Percentiles rank a stretch among this genome's conserved stretches.
Evolutionary conservation across 345 rosid species (phyloP).

Genomic region (Litchi chinensis): DNA sequence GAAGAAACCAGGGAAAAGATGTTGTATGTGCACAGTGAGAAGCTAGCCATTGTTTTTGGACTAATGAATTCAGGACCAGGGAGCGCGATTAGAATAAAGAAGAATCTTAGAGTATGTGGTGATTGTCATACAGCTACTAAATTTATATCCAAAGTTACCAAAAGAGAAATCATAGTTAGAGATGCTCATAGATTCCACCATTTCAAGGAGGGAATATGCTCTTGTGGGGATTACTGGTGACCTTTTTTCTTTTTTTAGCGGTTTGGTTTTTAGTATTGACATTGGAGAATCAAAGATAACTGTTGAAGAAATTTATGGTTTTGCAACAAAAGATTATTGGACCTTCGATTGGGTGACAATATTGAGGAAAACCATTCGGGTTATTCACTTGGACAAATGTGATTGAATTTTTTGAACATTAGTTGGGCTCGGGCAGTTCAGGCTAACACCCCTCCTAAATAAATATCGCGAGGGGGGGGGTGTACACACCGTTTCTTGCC

Average conservation of each 20-base stretch:
- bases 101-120: constrained; percentile 47
- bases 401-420: not conserved
- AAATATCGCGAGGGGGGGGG: too few species aligned
- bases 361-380: not conserved
- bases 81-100: constrained; percentile 33
- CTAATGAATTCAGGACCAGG: constrained; percentile 35
- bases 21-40: constrained; percentile 46
- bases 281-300: too few species aligned
- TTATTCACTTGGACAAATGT: not conserved
- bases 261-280: too few species aligned
- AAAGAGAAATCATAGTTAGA: constrained; percentile 42
- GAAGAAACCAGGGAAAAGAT: constrained; percentile 46
- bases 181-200: constrained; percentile 50
- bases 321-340: not conserved
- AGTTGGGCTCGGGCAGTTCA: not conserved
- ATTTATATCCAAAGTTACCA: constrained; percentile 39
- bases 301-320: too few species aligned
- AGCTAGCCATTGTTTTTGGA: constrained; percentile 44
- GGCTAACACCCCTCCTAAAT: too few species aligned
- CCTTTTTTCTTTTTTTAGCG: too few species aligned
- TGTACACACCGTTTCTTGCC: not conserved
- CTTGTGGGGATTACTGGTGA: constrained; percentile 51
- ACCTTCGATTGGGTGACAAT: not conserved
- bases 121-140: constrained; percentile 40
- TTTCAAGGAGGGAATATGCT: constrained; percentile 41